These are phyloP conservation scores for Acanthochlamys bracteata DNA, from an alignment of 106 monocot species.

Conservation along the genomic window DNA sequence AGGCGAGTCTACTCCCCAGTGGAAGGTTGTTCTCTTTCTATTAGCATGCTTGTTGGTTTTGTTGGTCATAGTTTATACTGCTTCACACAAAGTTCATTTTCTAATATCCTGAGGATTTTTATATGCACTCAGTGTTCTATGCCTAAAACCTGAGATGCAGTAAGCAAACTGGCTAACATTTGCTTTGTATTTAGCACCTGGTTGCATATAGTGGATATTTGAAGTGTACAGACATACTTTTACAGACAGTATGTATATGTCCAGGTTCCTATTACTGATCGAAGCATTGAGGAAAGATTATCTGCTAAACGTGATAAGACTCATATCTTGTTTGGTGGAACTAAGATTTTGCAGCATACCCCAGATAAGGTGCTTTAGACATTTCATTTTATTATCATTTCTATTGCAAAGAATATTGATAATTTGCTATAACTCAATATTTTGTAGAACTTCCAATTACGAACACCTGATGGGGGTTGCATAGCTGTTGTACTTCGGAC, in stretches of 20 bases:
- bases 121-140: no score
- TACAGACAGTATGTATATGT: no score
- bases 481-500: conserved; percentile 88
- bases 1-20: conserved; percentile 99
- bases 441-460: conserved; percentile 57
- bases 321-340: conserved; percentile 95
- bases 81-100: no score
- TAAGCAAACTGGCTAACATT: no score
- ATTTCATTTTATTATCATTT: conserved; percentile 1
- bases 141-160: no score
- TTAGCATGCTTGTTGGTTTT: neutral
- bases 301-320: conserved; percentile 81
- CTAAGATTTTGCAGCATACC: conserved; percentile 96
- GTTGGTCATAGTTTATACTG: neutral
- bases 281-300: conserved; percentile 54
- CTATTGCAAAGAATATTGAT: neutral
- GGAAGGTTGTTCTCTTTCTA: conserved; percentile 63
- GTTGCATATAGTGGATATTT: no score
- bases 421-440: neutral
- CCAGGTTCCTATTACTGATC: conserved; percentile 66
- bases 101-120: no score
- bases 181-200: no score
- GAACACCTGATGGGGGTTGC: conserved; percentile 96
- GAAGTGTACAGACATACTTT: no score
- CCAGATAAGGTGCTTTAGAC: conserved; percentile 69